These are phyloP conservation scores for Fusarium sp. DNA, from an alignment of 2,329 filamentous ascomycete genomes.

Conservation along the genomic window DNA sequence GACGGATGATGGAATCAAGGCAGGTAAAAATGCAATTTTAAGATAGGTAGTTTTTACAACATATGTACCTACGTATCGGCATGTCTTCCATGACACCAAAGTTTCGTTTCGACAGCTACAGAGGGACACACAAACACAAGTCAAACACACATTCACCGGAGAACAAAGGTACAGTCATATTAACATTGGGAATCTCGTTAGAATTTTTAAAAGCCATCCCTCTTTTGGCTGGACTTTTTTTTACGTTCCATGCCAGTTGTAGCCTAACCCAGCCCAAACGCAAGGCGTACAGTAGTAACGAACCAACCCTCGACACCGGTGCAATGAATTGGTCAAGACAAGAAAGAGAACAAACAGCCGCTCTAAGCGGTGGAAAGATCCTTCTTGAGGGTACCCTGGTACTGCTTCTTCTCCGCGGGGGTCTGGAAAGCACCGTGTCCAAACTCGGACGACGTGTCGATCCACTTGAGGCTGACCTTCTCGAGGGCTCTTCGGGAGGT, in stretches of 20 bases:
- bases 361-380: conserved; percentile 68
- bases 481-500: conserved; percentile 94
- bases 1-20: too few relatives aligned
- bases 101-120: not conserved
- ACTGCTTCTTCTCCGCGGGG: conserved; percentile 95
- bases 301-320: conserved; percentile 64
- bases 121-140: not conserved
- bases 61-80: not conserved
- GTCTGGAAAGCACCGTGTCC: conserved; percentile 99
- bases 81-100: not conserved
- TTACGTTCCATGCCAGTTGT: conserved; percentile 49
- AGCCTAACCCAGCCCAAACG: conserved; percentile 50
- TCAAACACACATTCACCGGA: conserved; percentile 6
- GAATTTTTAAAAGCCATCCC: conserved; percentile 45
- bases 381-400: conserved; percentile 99
- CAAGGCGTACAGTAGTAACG: conserved; percentile 44
- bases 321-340: conserved; percentile 56
- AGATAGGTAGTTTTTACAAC: too few relatives aligned
- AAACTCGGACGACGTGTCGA: conserved; percentile 99
- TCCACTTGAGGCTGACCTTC: conserved; percentile 99
- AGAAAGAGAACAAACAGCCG: conserved; percentile 52
- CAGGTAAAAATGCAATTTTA: not conserved
- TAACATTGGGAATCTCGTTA: conserved; percentile 50
- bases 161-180: conserved; percentile 35
- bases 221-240: conserved; percentile 49